A percentile compares a stretch with the other conserved stretches of the same genome.
Evolutionary conservation across 192 early-diverging fungal genomes (phyloP).

Genomic region (Bifiguratus adelaidae): DNA sequence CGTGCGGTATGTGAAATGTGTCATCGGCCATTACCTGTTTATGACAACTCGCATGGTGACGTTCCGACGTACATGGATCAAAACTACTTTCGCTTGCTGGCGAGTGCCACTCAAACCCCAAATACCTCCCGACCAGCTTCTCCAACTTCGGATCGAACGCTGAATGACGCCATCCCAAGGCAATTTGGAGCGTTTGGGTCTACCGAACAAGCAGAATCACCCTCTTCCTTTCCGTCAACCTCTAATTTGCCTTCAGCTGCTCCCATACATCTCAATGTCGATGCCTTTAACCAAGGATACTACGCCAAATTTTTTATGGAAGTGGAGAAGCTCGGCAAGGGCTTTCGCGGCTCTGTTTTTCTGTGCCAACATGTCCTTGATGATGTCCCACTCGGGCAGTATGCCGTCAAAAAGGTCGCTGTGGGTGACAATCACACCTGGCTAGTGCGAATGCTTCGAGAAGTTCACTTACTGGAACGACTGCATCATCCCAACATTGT

Average conservation of each 20-base stretch:
- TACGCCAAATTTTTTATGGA: constrained; percentile 91
- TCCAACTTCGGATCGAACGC: not conserved
- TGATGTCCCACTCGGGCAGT: constrained; percentile 63
- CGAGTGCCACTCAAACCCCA: constrained; percentile 12
- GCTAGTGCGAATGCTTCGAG: constrained; percentile 87
- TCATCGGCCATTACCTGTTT: too few relatives aligned
- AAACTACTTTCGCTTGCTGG: constrained; percentile 49
- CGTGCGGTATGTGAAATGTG: too few relatives aligned
- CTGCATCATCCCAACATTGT: constrained; percentile 89
- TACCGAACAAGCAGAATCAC: too few relatives aligned
- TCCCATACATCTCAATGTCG: constrained; percentile 35
- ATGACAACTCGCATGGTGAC: not conserved
- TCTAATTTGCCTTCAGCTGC: not conserved
- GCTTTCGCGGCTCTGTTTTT: constrained; percentile 84
- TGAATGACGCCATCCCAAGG: too few relatives aligned
- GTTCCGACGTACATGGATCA: constrained; percentile 26
- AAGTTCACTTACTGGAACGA: constrained; percentile 85
- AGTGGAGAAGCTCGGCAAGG: constrained; percentile 77
- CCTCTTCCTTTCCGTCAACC: not conserved
- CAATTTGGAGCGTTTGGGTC: too few relatives aligned
- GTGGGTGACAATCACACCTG: constrained; percentile 85
- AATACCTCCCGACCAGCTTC: constrained; percentile 6
- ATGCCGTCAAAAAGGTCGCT: constrained; percentile 91
- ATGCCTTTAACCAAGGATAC: constrained; percentile 90
- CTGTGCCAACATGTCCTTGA: constrained; percentile 72